Base-by-base conservation (phyloP, 148 eudicot species). In the Hydrangea macrophylla region DNA sequence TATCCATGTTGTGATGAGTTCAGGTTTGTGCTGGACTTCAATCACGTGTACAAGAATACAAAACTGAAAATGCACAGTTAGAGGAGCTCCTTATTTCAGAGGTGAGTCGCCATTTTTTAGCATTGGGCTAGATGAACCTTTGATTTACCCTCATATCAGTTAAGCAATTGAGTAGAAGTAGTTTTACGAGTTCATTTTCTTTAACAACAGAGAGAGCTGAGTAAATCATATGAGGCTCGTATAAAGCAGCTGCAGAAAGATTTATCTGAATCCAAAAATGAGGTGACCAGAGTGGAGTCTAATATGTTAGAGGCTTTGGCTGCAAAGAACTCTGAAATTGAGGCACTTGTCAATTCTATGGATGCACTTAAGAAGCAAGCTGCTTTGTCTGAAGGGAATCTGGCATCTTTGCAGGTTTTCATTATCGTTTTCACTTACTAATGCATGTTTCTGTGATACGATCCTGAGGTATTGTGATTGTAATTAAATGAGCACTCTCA, bases 11-110 rank as follows among this genome's bases (percentile, higher is more conserved):
- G 65, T 68, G 67, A 66, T 71, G 69, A 61, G 45, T 72, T 79
- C 79, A 95, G 99, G 97, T 95, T 62, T 95, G 99, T 86, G 99
- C 97, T 79, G 99, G 99, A 67, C 97, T 95, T 81, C 89, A 96
- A 74, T 84, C 97, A 32, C 99, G 99, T 69, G 92, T 95, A 67
- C 99, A 95, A 74, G 99, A 95, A 77, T 91, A 87, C 82, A 91
- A 95, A 76, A 85, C 84, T 69, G 99, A 95, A 80, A 91, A 86
- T 86, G 96, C 99, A 69, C 99, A 95, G 81, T 79, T 95, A 66
- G 99, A 95, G 76, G 99, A 95, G 82, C 96, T 95, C 80, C 93
- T 95, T 12, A 45, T 75, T 28, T 88, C 97, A 64, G 99, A 95
- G 94, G 99, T 95, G 78, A 80, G 50, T 22, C 31, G n/a, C 36